phyloP scores from a whole-genome alignment of 2,329 filamentous ascomycete species.

The Cryphonectria parasitica region DNA sequence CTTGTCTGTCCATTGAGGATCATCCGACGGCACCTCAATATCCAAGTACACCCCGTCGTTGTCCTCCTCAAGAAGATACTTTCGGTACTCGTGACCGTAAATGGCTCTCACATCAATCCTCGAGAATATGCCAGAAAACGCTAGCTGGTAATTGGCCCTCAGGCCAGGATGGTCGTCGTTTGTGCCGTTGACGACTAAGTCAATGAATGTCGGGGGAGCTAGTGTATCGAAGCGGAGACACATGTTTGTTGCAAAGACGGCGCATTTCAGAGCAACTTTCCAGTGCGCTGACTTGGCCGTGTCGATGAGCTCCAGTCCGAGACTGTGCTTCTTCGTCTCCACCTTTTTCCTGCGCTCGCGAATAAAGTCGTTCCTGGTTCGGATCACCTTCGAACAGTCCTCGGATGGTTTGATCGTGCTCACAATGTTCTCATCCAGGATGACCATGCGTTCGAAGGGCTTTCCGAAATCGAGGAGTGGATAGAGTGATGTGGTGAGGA shows the following conservation, averaged over 20 bases:
- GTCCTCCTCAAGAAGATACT: conserved; percentile 82
- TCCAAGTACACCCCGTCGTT: conserved; percentile 75
- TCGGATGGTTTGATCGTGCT: conserved; percentile 71
- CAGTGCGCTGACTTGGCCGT: conserved; percentile 83
- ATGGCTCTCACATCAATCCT: conserved; percentile 84
- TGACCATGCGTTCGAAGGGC: conserved; percentile 81
- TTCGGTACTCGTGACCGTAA: conserved; percentile 84
- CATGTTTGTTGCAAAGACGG: conserved; percentile 87
- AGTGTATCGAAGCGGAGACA: conserved; percentile 91
- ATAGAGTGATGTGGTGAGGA: conserved; percentile 81
- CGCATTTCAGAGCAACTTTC: conserved; percentile 91
- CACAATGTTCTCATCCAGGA: conserved; percentile 73
- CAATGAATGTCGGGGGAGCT: conserved; percentile 78
- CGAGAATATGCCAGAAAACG: conserved; percentile 77
- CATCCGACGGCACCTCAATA: conserved; percentile 72
- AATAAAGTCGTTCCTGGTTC: conserved; percentile 73
- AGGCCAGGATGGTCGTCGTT: conserved; percentile 90
- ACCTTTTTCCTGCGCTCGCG: conserved; percentile 74
- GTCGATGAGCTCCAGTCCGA: conserved; percentile 81
- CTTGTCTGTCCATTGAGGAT: conserved; percentile 76
- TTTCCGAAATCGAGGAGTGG: conserved; percentile 92
- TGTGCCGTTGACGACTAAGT: conserved; percentile 79
- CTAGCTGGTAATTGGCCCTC: conserved; percentile 78
- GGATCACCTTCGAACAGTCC: conserved; percentile 65
- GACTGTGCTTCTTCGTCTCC: conserved; percentile 78